Evolutionary conservation across 1,284 basidiomycete species (phyloP), one percentile per base, ranked within the genome.

Genomic region (Ganoderma sinense): DNA sequence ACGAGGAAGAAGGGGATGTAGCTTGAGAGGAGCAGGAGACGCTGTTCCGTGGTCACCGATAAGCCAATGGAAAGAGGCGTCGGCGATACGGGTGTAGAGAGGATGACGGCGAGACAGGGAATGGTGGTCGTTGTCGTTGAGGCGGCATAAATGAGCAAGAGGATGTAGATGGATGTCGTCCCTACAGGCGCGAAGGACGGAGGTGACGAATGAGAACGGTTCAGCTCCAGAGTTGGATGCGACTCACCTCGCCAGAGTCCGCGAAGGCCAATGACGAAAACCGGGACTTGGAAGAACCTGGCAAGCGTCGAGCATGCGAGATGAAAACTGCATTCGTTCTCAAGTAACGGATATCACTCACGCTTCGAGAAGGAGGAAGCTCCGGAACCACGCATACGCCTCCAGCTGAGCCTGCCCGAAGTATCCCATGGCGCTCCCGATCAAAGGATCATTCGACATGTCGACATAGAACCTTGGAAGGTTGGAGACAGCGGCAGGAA

Each of bases 1-100:
- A 95, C 80, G 31, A 94, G 45, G 69, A 93, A 87, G 84, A 93
- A 96, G 0, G 94, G 93, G 3, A 94, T 77, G 75, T 96, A 96
- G 75, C 88, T 90, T 13, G 85, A 85, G 16, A 95, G 82, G n/a
- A 96, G 83, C 55, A 91, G 77, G 23, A 82, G 62, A 10, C 83
- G 82, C 72, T 90, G 86, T 67, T 78, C 80, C 3, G 79, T 55
- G 0, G 87, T 84, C 67, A 91, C 69, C 20, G 85, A 81, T 20
- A 80, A 74, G 20, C 82, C 69, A 3, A 78, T 78, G 16, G 70
- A 41, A 13, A 78, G 73, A 18, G 72, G 58, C 6, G 67, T 56
- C 4, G 71, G 62, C 1, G 71, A 67, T 13, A 72, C 61, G 0
- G 87, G 86, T 2, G 84, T 84, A 13, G 82, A 77, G 31, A 94